phyloP scores from a whole-genome alignment of 2,329 filamentous ascomycete species.

The Cytospora mali region DNA sequence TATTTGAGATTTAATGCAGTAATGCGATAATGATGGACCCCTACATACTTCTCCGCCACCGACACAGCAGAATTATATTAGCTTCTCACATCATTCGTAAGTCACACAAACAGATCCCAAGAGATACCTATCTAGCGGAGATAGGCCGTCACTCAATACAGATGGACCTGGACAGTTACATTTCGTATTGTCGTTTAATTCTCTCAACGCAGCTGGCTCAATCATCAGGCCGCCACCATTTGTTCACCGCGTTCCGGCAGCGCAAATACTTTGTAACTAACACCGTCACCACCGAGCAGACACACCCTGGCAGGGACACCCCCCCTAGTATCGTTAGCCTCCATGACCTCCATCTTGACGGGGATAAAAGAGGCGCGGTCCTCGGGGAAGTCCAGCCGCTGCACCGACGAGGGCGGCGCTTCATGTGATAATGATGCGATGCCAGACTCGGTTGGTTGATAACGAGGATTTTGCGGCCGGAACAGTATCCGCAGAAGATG shows the following conservation, averaged over 20 bases:
- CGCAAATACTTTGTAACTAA: constrained; percentile 51
- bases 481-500: constrained; percentile 16
- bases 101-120: not conserved
- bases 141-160: no score
- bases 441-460: constrained; percentile 4
- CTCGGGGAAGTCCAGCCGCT: constrained; percentile 26
- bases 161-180: no score
- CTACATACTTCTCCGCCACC: not conserved
- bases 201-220: not conserved
- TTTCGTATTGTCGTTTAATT: not conserved
- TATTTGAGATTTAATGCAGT: not conserved
- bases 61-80: not conserved
- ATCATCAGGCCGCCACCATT: not conserved
- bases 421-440: constrained; percentile 2
- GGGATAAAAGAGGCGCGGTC: constrained; percentile 43
- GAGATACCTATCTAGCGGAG: no score
- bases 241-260: constrained; percentile 40
- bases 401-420: not conserved
- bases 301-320: constrained; percentile 54
- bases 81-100: not conserved
- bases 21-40: constrained; percentile 1
- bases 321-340: constrained; percentile 46
- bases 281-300: constrained; percentile 51
- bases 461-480: constrained; percentile 1
- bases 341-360: constrained; percentile 55